Evolutionary conservation across 768 basidiomycete genomes (phyloP).

Genomic region (Agrocybe praecox): DNA sequence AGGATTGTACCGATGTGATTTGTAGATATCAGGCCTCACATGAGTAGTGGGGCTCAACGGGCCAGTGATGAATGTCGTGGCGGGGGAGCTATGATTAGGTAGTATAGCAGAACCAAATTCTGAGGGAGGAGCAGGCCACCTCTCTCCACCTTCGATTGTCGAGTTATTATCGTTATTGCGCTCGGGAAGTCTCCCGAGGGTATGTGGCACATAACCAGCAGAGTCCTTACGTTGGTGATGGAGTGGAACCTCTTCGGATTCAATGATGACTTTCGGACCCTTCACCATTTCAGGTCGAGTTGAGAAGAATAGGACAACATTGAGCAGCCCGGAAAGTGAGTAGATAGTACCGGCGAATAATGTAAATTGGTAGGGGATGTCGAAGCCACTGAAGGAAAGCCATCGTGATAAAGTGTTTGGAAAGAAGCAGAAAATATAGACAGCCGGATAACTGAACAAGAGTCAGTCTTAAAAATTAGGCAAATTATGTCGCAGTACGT

Average conservation of each 20-base stretch:
- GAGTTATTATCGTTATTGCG: conserved; percentile 2
- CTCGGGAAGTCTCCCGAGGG: conserved; percentile 15
- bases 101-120: too few relatives aligned
- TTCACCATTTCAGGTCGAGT: conserved; percentile 27
- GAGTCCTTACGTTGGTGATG: conserved; percentile 8
- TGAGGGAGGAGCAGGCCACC: not conserved
- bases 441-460: conserved; percentile 7
- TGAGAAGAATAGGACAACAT: conserved; percentile 40
- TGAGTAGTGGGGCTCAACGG: conserved; percentile 3
- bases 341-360: conserved; percentile 43
- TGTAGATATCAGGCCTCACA: conserved; percentile 1
- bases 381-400: conserved; percentile 28
- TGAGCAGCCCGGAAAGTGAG: conserved; percentile 46
- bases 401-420: conserved; percentile 46
- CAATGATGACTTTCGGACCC: conserved; percentile 16
- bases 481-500: conserved; percentile 18
- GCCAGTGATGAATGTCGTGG: not conserved
- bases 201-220: not conserved
- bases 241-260: conserved; percentile 12
- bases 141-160: not conserved
- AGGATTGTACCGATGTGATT: not conserved
- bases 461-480: not conserved
- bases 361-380: conserved; percentile 35
- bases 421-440: conserved; percentile 29
- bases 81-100: too few relatives aligned